Evolutionary conservation across 805 yeast species (phyloP).

Genomic region (Lipomyces yamadae): DNA sequence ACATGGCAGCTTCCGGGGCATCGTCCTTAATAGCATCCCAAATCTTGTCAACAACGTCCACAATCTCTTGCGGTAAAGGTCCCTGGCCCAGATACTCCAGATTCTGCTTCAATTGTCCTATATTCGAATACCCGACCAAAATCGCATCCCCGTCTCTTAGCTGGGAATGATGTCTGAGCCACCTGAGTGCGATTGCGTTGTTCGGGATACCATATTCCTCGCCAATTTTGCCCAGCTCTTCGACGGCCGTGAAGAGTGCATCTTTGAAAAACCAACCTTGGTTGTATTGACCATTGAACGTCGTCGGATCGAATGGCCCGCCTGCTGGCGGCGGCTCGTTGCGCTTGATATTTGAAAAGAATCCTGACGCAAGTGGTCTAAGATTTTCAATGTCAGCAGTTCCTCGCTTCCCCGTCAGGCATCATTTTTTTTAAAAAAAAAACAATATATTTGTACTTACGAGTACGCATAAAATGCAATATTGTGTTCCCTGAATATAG

Average conservation of each 20-base stretch:
- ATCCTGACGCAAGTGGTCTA: slow-evolving; percentile 31
- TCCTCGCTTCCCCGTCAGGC: neutral
- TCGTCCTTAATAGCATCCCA: slow-evolving; percentile 39
- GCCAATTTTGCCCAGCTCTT: slow-evolving; percentile 18
- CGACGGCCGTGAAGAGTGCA: slow-evolving; percentile 28
- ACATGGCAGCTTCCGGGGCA: slow-evolving; percentile 32
- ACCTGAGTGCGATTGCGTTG: slow-evolving; percentile 32
- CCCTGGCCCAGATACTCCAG: slow-evolving; percentile 38
- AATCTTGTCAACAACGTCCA: slow-evolving; percentile 36
- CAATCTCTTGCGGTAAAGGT: slow-evolving; percentile 37
- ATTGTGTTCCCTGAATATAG: slow-evolving; percentile 34
- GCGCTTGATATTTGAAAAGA: slow-evolving; percentile 32
- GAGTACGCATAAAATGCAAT: slow-evolving; percentile 42
- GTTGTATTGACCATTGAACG: slow-evolving; percentile 24
- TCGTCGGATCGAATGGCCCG: slow-evolving; percentile 26
- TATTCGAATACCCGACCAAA: slow-evolving; percentile 22
- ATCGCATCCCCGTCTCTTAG: slow-evolving; percentile 27
- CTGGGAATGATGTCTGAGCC: slow-evolving; percentile 34
- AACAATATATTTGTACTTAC: slow-evolving; percentile 9
- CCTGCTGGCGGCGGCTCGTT: slow-evolving; percentile 23
- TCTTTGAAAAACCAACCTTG: slow-evolving; percentile 27
- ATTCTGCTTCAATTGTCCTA: slow-evolving; percentile 25
- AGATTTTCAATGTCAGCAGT: neutral
- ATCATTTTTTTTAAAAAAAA: no score
- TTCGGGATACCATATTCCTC: slow-evolving; percentile 22